Percentiles rank a stretch among this genome's conserved stretches.
Evolutionary conservation across 2,329 filamentous ascomycete species (phyloP).

Genomic region (Trichoderma gracile): DNA sequence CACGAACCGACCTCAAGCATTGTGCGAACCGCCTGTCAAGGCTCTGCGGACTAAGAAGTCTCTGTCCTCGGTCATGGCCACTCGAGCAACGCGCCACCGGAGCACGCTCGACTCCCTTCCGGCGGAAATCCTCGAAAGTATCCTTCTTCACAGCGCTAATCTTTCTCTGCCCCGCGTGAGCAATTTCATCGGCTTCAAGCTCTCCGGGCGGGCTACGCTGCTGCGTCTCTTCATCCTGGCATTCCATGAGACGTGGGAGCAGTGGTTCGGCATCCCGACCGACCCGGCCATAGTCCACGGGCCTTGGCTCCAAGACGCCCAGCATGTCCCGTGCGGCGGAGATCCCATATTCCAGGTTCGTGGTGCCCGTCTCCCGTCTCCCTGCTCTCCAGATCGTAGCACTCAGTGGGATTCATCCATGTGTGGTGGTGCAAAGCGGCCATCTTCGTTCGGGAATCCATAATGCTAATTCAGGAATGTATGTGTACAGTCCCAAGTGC

Average conservation of each 20-base stretch:
- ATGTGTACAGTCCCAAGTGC: constrained; percentile 43
- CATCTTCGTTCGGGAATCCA: neutral
- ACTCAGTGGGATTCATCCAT: neutral
- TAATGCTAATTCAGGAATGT: constrained; percentile 24
- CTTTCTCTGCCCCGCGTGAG: constrained; percentile 49
- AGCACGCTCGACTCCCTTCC: constrained; percentile 45
- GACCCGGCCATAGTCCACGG: constrained; percentile 27
- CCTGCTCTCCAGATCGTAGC: no score
- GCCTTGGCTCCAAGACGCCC: constrained; percentile 20
- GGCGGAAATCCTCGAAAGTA: constrained; percentile 54
- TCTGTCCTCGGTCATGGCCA: constrained; percentile 36
- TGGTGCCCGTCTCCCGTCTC: neutral
- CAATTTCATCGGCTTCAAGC: constrained; percentile 46
- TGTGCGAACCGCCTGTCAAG: constrained; percentile 6
- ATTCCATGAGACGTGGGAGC: constrained; percentile 44
- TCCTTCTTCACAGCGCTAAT: constrained; percentile 54
- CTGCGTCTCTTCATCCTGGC: constrained; percentile 41
- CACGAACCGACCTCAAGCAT: constrained; percentile 25
- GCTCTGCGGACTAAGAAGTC: constrained; percentile 33
- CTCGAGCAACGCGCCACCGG: constrained; percentile 33
- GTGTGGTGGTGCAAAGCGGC: neutral
- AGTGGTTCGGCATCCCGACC: constrained; percentile 39
- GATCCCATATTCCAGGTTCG: constrained; percentile 49
- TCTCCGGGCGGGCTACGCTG: constrained; percentile 46
- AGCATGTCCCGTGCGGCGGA: constrained; percentile 34